Evolutionary conservation across 345 rosid species (phyloP).

Genomic region (Turnera subulata): DNA sequence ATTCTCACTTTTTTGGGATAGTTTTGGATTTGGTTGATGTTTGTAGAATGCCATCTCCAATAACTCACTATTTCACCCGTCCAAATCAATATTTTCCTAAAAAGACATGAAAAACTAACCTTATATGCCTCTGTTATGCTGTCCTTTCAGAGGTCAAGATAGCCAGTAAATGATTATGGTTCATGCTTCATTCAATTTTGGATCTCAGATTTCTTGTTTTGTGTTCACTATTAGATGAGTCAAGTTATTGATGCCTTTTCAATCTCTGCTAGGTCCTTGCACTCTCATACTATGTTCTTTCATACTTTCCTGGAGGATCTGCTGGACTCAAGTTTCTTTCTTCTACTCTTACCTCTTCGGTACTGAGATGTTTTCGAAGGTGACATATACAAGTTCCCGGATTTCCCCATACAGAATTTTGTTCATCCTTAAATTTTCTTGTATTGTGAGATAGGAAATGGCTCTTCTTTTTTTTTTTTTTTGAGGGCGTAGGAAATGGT

Average conservation of each 20-base stretch:
- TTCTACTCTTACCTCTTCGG: slow-evolving; percentile 50
- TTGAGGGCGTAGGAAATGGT: slow-evolving; percentile 11
- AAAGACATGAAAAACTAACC: too few species aligned
- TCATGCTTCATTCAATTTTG: background rate
- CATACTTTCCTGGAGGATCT: slow-evolving; percentile 76
- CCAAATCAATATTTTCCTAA: too few species aligned
- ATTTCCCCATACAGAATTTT: slow-evolving; percentile 4
- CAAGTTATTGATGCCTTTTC: background rate
- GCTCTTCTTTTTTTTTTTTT: background rate
- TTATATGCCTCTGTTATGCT: background rate
- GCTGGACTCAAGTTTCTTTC: slow-evolving; percentile 55
- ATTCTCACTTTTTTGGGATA: too few species aligned
- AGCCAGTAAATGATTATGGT: background rate
- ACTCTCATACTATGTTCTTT: slow-evolving; percentile 61
- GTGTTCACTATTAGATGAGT: background rate
- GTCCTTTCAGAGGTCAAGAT: background rate
- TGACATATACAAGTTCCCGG: slow-evolving; percentile 14
- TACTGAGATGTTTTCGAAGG: slow-evolving; percentile 58
- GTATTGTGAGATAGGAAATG: slow-evolving; percentile 7
- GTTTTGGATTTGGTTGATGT: too few species aligned
- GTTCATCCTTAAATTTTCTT: background rate
- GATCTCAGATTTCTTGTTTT: background rate
- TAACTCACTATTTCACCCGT: too few species aligned
- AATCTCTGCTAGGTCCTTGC: slow-evolving; percentile 44
- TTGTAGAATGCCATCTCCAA: too few species aligned